Evolutionary conservation across 1,284 basidiomycete genomes (phyloP).

Genomic region (Marasmius sp.): DNA sequence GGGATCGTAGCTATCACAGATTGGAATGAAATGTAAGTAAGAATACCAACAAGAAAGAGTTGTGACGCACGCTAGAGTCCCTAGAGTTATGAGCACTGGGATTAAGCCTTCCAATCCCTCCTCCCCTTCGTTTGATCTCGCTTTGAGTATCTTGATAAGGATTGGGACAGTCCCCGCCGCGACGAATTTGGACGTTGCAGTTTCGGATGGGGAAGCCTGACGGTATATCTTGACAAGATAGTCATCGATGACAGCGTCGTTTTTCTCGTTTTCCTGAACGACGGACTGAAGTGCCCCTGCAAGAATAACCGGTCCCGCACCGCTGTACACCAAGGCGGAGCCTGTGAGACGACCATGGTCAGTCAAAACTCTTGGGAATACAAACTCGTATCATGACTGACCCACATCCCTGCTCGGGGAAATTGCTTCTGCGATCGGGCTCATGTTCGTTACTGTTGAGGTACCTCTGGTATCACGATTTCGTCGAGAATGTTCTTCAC

Average conservation of each 20-base stretch:
- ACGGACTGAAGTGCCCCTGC: not conserved
- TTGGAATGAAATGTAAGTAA: not conserved
- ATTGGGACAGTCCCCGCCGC: not conserved
- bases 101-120: not conserved
- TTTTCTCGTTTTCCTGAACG: not conserved
- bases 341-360: not conserved
- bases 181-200: not conserved
- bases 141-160: not conserved
- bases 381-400: too few relatives aligned
- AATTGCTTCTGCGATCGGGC: too few relatives aligned
- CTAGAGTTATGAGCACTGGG: conserved; percentile 20
- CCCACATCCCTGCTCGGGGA: too few relatives aligned
- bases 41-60: too few relatives aligned
- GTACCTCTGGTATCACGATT: too few relatives aligned
- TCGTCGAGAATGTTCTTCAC: too few relatives aligned
- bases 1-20: not conserved
- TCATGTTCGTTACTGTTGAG: too few relatives aligned
- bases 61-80: conserved; percentile 22
- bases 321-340: not conserved
- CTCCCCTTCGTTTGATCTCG: not conserved
- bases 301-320: not conserved
- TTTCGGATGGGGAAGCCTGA: not conserved
- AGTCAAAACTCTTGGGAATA: not conserved
- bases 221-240: not conserved
- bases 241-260: not conserved